A percentile compares a stretch with the other conserved stretches of the same genome.
These are phyloP conservation scores for Leccinum subgranulosum DNA, from an alignment of 768 basidiomycete species.

Conservation along the genomic window DNA sequence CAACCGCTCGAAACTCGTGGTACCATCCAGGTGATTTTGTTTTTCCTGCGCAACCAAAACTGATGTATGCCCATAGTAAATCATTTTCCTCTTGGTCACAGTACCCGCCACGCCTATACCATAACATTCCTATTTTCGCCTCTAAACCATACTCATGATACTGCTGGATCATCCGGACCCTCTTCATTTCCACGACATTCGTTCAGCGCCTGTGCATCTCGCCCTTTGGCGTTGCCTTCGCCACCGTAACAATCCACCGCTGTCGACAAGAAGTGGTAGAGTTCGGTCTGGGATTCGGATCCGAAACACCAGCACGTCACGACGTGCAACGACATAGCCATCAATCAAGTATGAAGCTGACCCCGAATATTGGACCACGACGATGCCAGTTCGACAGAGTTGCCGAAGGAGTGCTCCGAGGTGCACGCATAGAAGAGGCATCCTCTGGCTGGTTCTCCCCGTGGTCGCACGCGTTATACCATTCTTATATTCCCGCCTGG, in stretches of 20 bases:
- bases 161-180: not conserved
- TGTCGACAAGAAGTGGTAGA: too few relatives aligned
- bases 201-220: conserved; percentile 11
- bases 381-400: not conserved
- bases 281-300: not conserved
- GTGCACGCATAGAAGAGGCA: not conserved
- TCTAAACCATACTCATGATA: not conserved
- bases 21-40: too few relatives aligned
- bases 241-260: not conserved
- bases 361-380: not conserved
- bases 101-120: too few relatives aligned
- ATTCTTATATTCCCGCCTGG: too few relatives aligned
- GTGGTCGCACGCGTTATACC: too few relatives aligned
- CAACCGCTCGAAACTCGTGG: too few relatives aligned
- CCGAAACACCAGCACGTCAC: not conserved
- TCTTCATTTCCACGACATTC: conserved; percentile 9
- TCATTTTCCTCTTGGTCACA: too few relatives aligned
- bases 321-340: not conserved
- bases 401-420: not conserved
- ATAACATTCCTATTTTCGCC: not conserved
- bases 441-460: not conserved
- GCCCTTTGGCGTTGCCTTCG: conserved; percentile 15
- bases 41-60: too few relatives aligned
- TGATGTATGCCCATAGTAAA: too few relatives aligned
- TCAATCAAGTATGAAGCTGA: not conserved